phyloP scores from a whole-genome alignment of 352 stramenopile genomes.

The Globisporangium paddicum region DNA sequence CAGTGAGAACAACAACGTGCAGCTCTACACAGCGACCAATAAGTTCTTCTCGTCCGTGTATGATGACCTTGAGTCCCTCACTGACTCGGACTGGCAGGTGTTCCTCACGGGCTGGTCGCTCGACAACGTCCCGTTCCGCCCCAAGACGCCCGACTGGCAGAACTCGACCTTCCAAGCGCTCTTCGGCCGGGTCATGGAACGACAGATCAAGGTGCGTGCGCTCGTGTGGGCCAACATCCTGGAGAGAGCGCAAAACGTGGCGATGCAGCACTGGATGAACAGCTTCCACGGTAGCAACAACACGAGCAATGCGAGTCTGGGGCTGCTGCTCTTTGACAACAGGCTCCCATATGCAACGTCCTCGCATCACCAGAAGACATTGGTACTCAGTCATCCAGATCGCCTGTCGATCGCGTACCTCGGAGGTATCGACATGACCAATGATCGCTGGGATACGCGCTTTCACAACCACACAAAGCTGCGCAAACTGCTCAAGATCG shows the following conservation, averaged over 20 bases:
- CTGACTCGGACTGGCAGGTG: slow-evolving; percentile 8
- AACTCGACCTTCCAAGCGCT: slow-evolving; percentile 8
- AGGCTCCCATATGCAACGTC: neutral
- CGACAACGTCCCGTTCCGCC: slow-evolving; percentile 11
- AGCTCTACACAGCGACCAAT: slow-evolving; percentile 22
- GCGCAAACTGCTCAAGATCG: slow-evolving; percentile 4
- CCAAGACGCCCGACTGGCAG: slow-evolving; percentile 2
- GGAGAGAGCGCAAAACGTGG: slow-evolving; percentile 5
- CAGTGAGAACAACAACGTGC: slow-evolving; percentile 18
- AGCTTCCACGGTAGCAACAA: neutral
- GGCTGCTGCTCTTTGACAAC: slow-evolving; percentile 8
- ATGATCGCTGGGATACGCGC: slow-evolving; percentile 28
- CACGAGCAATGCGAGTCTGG: neutral
- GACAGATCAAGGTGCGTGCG: neutral
- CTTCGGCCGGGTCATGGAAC: slow-evolving; percentile 4
- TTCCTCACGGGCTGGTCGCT: slow-evolving; percentile 9
- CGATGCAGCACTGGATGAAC: slow-evolving; percentile 9
- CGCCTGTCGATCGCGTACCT: slow-evolving; percentile 19
- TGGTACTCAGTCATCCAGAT: slow-evolving; percentile 3
- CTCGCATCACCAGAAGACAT: slow-evolving; percentile 1
- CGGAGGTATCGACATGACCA: slow-evolving; percentile 26
- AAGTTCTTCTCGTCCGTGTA: slow-evolving; percentile 25
- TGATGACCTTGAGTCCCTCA: slow-evolving; percentile 16
- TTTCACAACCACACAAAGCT: slow-evolving; percentile 24
- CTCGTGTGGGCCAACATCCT: slow-evolving; percentile 5